Base-by-base conservation (phyloP, 495 filamentous ascomycete genomes). In the Aspergillus asperescens region DNA sequence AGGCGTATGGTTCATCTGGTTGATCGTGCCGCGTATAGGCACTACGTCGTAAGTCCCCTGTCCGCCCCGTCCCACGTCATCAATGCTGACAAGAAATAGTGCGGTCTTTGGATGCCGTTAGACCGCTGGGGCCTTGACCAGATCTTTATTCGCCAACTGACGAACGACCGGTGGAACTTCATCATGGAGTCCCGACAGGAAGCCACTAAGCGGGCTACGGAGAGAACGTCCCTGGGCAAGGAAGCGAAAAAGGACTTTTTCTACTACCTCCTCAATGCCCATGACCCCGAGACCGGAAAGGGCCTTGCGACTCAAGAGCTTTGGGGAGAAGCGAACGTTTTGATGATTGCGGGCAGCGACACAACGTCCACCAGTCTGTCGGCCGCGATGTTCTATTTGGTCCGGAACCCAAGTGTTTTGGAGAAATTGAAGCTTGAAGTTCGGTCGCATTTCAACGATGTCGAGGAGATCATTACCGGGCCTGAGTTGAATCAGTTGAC, bases 281-380 rank as follows among this genome's bases (percentile, higher is more conserved):
- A 77, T 40, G 79, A 84, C 38, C 76, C 78, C 0, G 73, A 80
- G 49, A 84, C 78, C 0, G 85, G 83, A 40, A 72, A 78, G 48
- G 83, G 84, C 1, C 85, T 88, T 57, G 72, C 72, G 9, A 83
- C 73, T 9, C 75, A 78, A 1, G 86, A 90, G 56, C 73, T 89
- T 3, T 86, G 82, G 82, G 81, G 78, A 27, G 86, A 89, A 63
- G 80, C 81, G 4, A 85, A 86, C 61, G 68, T 89, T 0, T 73
- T 88, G 3, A 73, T 75, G 65, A 69, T 73, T 50, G 74, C 70
- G 19, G 82, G 81, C 18, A 80, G 76, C 19, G 83, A 86, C 53
- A 84, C 81, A 0, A 81, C 76, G 15, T 74, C 78, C 0, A 81
- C 76, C 3, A 78, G 81, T 7, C 63, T 87, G 35, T 67, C 81